Evolutionary conservation across 2,329 filamentous ascomycete species (phyloP).

Genomic region (Hypomyces rosellus): DNA sequence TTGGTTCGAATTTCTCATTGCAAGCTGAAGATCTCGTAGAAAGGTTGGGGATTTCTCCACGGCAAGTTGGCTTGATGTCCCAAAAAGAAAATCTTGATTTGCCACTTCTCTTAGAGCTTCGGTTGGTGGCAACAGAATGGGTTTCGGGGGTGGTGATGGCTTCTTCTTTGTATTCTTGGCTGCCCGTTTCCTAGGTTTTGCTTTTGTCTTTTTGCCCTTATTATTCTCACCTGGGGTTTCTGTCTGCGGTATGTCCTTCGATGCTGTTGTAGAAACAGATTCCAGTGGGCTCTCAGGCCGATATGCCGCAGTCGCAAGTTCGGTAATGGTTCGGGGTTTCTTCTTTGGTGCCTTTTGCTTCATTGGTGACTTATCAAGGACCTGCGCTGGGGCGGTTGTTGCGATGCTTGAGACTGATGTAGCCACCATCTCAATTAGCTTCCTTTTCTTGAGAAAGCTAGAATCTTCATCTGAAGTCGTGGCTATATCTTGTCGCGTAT

Average conservation of each 20-base stretch:
- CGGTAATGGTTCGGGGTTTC: slow-evolving; percentile 72
- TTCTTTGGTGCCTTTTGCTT: slow-evolving; percentile 56
- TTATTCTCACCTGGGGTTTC: slow-evolving; percentile 5
- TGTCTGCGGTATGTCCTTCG: slow-evolving; percentile 39
- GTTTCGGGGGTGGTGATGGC: slow-evolving; percentile 32
- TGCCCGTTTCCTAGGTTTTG: slow-evolving; percentile 26
- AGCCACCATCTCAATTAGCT: slow-evolving; percentile 46
- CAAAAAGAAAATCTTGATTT: slow-evolving; percentile 74
- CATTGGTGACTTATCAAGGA: slow-evolving; percentile 23
- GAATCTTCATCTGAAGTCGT: slow-evolving; percentile 22
- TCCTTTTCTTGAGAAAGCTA: slow-evolving; percentile 46
- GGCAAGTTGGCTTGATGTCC: slow-evolving; percentile 77
- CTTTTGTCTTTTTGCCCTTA: slow-evolving; percentile 23
- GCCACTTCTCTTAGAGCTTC: slow-evolving; percentile 60
- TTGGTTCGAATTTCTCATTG: slow-evolving; percentile 53
- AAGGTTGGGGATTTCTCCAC: slow-evolving; percentile 64
- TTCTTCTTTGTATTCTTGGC: slow-evolving; percentile 34
- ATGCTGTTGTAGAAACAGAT: slow-evolving; percentile 25
- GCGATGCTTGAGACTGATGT: slow-evolving; percentile 14
- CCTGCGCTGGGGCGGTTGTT: slow-evolving; percentile 17
- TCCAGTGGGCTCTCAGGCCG: slow-evolving; percentile 26
- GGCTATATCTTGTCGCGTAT: slow-evolving; percentile 11
- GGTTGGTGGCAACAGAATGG: slow-evolving; percentile 59
- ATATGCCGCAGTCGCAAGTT: slow-evolving; percentile 68
- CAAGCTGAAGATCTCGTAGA: slow-evolving; percentile 55